Evolutionary conservation across 768 basidiomycete genomes (phyloP).

Genomic region (Lactarius sp.): DNA sequence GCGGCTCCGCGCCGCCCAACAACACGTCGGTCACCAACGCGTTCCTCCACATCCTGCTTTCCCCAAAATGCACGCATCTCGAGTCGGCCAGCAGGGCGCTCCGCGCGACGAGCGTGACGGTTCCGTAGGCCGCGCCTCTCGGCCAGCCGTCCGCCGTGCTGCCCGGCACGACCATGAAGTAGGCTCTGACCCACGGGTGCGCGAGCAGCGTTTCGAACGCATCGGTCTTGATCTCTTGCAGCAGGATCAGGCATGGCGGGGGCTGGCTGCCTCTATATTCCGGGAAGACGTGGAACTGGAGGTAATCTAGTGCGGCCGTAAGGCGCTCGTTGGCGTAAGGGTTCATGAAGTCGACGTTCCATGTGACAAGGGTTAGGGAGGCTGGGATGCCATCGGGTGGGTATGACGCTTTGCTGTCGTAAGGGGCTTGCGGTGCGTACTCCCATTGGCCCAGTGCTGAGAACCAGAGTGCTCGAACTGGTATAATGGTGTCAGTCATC

Average conservation of each 20-base stretch:
- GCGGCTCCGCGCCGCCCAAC: constrained; percentile 31
- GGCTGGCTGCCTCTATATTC: constrained; percentile 43
- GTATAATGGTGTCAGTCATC: constrained; percentile 5
- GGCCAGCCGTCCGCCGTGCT: constrained; percentile 51
- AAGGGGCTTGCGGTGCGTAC: constrained; percentile 32
- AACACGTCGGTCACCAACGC: constrained; percentile 54
- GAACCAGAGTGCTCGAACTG: background rate
- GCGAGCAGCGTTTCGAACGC: constrained; percentile 47
- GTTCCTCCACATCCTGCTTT: constrained; percentile 47
- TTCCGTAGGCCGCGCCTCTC: constrained; percentile 48
- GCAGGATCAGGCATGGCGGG: constrained; percentile 55
- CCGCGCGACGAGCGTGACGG: constrained; percentile 62
- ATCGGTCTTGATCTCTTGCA: constrained; percentile 57
- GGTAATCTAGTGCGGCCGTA: constrained; percentile 44
- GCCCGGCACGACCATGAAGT: constrained; percentile 56
- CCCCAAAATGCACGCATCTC: constrained; percentile 48
- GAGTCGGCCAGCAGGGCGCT: constrained; percentile 46
- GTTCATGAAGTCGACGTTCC: constrained; percentile 60
- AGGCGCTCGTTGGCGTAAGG: constrained; percentile 42
- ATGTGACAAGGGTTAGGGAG: constrained; percentile 55
- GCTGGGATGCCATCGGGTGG: constrained; percentile 32
- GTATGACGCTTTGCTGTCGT: constrained; percentile 30
- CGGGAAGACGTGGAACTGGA: constrained; percentile 48
- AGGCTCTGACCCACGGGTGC: constrained; percentile 56
- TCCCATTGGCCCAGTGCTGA: constrained; percentile 8